Base-by-base conservation (phyloP, 2,329 filamentous ascomycete genomes). In the Orbilia blumenaviensis region DNA sequence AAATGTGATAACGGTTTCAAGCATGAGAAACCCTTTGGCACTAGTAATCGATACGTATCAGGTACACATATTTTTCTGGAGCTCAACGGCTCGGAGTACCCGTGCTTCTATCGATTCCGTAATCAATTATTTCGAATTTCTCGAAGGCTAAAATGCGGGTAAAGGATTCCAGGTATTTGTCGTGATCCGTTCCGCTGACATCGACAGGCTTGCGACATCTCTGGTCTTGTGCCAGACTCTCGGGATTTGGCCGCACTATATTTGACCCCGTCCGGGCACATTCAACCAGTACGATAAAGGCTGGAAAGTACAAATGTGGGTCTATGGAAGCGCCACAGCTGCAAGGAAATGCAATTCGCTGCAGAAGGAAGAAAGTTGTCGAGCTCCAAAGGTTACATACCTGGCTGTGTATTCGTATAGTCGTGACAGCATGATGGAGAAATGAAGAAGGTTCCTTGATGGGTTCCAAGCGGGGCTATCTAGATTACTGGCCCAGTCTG, bases 181-280 rank as follows among this genome's bases (percentile, higher is more conserved):
- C 54, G 38, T 60, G 54, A 60, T 60, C 54, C 54, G 54, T 60
- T 23, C 60, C 60, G 60, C 60, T 63, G 60, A 63, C 60, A 42
- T 42, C 50, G 60, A 63, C 60, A 63, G 41, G 54, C 38, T 10
- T 60, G 60, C 34, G 9, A 63, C 27, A 42, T 63, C 41, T 62
- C 38, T 23, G 27, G 60, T 63, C 60, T 63, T 48, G 60, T 48
- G 42, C 60, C 60, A 63, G 21, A 48, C 25, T 48, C 60, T 48
- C 60, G 60, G 60, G 60, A 46, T 48, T 63, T 16, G 6, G 44
- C 32, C 23, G 16, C 50, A 32, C 23, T 56, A 56, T 16, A 21
- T 38, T 38, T 38, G 36, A 56, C 50, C 50, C 50, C 50, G 32
- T 56, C 36, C 18, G n/a, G 8, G 16, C 36, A 56, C 29, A 9